Base-by-base conservation (phyloP, 176 grass and related monocot species). In the Rhipidocladum racemiflorum region DNA sequence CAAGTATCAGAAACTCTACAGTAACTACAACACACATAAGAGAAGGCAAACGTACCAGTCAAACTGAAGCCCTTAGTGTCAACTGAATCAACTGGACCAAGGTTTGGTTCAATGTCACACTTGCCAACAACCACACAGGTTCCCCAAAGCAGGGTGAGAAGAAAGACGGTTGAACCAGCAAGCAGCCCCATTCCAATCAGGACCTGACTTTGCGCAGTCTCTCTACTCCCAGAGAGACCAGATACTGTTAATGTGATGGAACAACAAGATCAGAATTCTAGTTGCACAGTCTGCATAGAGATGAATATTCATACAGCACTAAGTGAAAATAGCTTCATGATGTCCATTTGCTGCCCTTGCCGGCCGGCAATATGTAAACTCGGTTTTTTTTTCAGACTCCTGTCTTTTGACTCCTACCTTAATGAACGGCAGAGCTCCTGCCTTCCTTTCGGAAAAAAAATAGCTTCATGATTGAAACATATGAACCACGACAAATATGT, bases 121-220 rank as follows among this genome's bases (percentile, higher is more conserved):
- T 95, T 99, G 53, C 92, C 96, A 87, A 99, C 96, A 84, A 99
- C 68, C 13, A 99, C 55, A 85, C 96, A 99, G 67, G 92, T 93
- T 84, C 96, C 96, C 96, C 96, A 99, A 32, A 99, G 92, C 44
- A 99, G 17, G 17, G 96, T 99, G 25, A 99, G 50, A 70, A 99
- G 96, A 85, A 99, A 93, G 68, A 99, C 89, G 0, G 96, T 99
- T 28, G 96, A 99, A 64, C 96, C 96, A 81, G 96, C 91, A 80
- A 99, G 96, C 72, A 99, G 80, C 50, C 96, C 96, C 92, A 95
- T 99, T 34, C 96, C 96, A 23, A 99, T 90, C 6, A 93, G 81
- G 65, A 99, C 96, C 80, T 99, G 96, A 84, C 89, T 95, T 78
- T 99, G 96, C 13, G 96, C 96, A 1, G 89, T 95, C 74, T 95